Base-by-base conservation (phyloP, 2,329 filamentous ascomycete species). In the Diaporthe aspalathi region DNA sequence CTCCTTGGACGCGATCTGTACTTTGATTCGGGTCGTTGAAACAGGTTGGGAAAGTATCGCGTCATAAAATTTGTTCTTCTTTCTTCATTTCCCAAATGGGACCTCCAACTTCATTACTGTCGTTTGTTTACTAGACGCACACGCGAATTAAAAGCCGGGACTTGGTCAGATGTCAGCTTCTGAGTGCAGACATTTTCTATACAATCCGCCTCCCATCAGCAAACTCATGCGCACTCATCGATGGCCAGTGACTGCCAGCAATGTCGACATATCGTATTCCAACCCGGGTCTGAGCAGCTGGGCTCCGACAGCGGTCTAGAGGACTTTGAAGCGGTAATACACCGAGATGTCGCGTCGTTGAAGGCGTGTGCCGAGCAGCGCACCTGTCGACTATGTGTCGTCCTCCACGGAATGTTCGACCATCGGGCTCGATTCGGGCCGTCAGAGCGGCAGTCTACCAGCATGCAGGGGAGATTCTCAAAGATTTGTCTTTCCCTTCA, bases 341-440 rank as follows among this genome's bases (percentile, higher is more conserved):
- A 68, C 32, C 16, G 38, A 20, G 50, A 68, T 22, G 50, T 54
- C 29, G 49, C 65, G 8, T 45, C 65, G 3, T 57, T 49, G 38
- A 35, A 68, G 32, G 38, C 40, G 17, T 68, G 65, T 24, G 49
- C n/a, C 7, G 38, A 68, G 11, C 52, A 45, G 50, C 24, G 65
- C 17, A 47, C 3, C 9, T 57, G 52, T 35, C 65, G 22, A 14
- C 52, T 56, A 45, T 68, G 65, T n/a, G 38, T 24, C 38, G 52
- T 68, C 5, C 50, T 57, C n/a, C 40, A 49, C 9, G 52, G 65
- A 8, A 56, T 68, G 50, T 29, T 57, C 20, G 24, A 57, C 50
- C 52, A 68, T 32, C 65, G 65, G 24, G 22, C 43, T 32, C 45
- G 24, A n/a, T 68, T 68, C 27, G 50, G 49, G 24, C 52, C 38